phyloP scores from a whole-genome alignment of 768 basidiomycete genomes.

The Pisolithus marmoratus region DNA sequence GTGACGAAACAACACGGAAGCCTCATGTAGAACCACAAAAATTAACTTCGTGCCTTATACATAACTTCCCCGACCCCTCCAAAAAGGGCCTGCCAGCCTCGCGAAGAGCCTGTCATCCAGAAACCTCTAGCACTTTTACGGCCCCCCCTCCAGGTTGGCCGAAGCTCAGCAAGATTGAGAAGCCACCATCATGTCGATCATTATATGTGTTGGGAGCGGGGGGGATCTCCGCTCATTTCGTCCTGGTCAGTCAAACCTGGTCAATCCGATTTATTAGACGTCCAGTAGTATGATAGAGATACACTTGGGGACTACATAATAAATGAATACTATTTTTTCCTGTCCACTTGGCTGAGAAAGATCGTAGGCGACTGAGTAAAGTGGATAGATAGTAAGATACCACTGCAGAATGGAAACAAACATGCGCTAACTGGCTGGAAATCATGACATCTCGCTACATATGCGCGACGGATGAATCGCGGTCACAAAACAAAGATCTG shows the following conservation, averaged over 20 bases:
- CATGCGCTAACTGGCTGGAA: conserved; percentile 2
- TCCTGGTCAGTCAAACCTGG: background rate
- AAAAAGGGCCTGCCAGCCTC: too few species aligned
- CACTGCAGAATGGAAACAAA: conserved; percentile 1
- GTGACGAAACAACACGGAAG: background rate
- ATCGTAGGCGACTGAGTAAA: conserved; percentile 8
- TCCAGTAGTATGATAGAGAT: conserved; percentile 19
- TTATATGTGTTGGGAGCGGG: background rate
- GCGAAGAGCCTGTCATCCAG: too few species aligned
- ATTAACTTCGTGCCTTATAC: background rate
- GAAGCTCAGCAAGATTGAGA: too few species aligned
- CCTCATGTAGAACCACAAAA: background rate
- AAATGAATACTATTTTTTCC: conserved; percentile 8
- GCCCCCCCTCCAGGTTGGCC: too few species aligned
- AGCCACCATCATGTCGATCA: background rate
- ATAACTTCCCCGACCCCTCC: background rate
- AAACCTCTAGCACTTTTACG: too few species aligned
- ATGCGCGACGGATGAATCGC: background rate
- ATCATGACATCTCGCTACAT: background rate
- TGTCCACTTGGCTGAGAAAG: background rate
- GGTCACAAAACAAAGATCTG: background rate
- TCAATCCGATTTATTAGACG: conserved; percentile 15
- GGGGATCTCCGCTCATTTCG: background rate
- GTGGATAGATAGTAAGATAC: conserved; percentile 11
- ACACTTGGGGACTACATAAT: conserved; percentile 12